These are phyloP conservation scores for Talaromyces verruculosus DNA, from an alignment of 2,329 filamentous ascomycete species.

Conservation along the genomic window DNA sequence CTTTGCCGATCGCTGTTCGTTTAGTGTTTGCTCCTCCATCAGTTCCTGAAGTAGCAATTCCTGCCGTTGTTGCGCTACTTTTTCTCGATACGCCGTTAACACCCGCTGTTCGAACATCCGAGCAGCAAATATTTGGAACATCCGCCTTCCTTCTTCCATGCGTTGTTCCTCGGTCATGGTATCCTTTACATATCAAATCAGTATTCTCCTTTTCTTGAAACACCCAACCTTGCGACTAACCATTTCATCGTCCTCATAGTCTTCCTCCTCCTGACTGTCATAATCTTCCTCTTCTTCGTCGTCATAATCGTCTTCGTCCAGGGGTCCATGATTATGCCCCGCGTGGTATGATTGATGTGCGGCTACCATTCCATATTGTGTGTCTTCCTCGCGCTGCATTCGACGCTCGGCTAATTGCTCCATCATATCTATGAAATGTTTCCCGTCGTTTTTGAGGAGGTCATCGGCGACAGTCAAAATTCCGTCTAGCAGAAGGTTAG, in stretches of 20 bases:
- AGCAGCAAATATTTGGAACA: conserved; percentile 99
- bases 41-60: conserved; percentile 87
- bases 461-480: conserved; percentile 99
- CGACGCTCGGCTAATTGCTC: conserved; percentile 95
- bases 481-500: conserved; percentile 60
- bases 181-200: conserved; percentile 58
- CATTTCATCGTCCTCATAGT: conserved; percentile 66
- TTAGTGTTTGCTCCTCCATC: conserved; percentile 75
- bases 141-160: conserved; percentile 96
- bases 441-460: conserved; percentile 96
- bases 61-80: conserved; percentile 90
- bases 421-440: conserved; percentile 99
- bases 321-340: conserved; percentile 72
- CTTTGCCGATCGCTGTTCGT: conserved; percentile 81
- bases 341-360: conserved; percentile 61
- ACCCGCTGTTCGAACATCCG: conserved; percentile 99
- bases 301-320: conserved; percentile 72
- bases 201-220: conserved; percentile 34
- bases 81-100: conserved; percentile 94
- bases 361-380: conserved; percentile 64
- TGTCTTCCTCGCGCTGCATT: conserved; percentile 95
- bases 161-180: conserved; percentile 97
- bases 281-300: conserved; percentile 76
- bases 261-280: conserved; percentile 63
- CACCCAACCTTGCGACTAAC: conserved; percentile 39